These are phyloP conservation scores for Ambrosiella xylebori DNA, from an alignment of 2,329 filamentous ascomycete genomes.

Conservation along the genomic window DNA sequence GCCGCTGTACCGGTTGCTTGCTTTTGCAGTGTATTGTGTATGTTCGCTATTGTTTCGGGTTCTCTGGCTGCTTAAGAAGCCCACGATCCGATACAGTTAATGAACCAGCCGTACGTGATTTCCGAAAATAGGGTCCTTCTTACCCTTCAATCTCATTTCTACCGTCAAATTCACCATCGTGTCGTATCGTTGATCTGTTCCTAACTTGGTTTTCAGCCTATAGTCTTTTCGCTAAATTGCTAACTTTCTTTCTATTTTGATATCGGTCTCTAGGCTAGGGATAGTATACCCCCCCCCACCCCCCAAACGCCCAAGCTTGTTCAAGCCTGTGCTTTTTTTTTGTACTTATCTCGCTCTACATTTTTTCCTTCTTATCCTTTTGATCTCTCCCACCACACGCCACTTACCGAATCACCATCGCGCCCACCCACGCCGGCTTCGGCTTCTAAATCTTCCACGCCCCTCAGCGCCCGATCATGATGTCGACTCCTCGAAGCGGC, in stretches of 20 bases:
- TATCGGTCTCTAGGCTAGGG: neutral
- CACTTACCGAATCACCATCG: slow-evolving; percentile 15
- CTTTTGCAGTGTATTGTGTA: neutral
- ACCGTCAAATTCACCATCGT: neutral
- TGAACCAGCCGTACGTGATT: no score
- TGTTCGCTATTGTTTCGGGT: neutral
- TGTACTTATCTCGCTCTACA: neutral
- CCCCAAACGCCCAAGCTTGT: neutral
- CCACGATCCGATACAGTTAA: neutral
- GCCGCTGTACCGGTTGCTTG: neutral
- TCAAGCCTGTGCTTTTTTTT: neutral
- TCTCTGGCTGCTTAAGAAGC: neutral
- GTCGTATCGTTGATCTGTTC: neutral
- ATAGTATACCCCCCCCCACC: neutral
- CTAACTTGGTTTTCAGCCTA: neutral
- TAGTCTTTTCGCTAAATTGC: neutral
- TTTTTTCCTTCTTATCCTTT: slow-evolving; percentile 1
- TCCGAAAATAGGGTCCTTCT: neutral
- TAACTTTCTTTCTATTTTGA: neutral
- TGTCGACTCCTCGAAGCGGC: slow-evolving; percentile 14
- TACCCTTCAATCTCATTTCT: neutral
- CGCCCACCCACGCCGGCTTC: slow-evolving; percentile 3
- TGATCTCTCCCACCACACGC: slow-evolving; percentile 12
- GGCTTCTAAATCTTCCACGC: neutral
- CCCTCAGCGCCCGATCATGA: neutral